phyloP scores from a whole-genome alignment of 2,329 filamentous ascomycete genomes.

The Nothopassalora personata region DNA sequence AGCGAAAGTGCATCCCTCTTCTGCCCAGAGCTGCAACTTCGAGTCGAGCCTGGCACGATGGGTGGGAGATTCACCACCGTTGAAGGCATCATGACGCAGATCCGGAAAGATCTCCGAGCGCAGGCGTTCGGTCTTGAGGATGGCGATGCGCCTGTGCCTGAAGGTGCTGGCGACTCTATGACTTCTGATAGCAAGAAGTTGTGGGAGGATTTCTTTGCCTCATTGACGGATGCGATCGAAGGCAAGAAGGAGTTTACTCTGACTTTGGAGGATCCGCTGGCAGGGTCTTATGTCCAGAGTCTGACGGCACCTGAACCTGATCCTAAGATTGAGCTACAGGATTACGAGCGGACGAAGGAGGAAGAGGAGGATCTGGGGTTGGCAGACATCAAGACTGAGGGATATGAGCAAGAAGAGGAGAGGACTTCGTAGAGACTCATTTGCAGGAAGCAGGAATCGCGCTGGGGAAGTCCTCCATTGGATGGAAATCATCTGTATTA shows the following conservation, averaged over 20 bases:
- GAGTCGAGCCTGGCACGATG: slow-evolving; percentile 87
- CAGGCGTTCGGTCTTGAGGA: slow-evolving; percentile 78
- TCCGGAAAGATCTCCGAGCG: slow-evolving; percentile 78
- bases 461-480: too few relatives aligned
- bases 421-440: not conserved
- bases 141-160: slow-evolving; percentile 36
- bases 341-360: slow-evolving; percentile 81
- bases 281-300: slow-evolving; percentile 90
- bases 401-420: slow-evolving; percentile 55
- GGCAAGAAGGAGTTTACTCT: slow-evolving; percentile 78
- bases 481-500: too few relatives aligned
- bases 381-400: slow-evolving; percentile 86
- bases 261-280: slow-evolving; percentile 79
- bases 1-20: slow-evolving; percentile 84
- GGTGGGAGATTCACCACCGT: slow-evolving; percentile 96
- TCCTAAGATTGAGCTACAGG: slow-evolving; percentile 71
- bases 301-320: slow-evolving; percentile 74
- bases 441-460: too few relatives aligned
- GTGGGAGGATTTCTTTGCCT: slow-evolving; percentile 78
- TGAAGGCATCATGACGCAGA: slow-evolving; percentile 86
- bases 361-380: slow-evolving; percentile 92
- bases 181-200: slow-evolving; percentile 56
- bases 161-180: slow-evolving; percentile 68
- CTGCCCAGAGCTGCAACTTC: slow-evolving; percentile 80
- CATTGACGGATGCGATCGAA: slow-evolving; percentile 69